These are phyloP conservation scores for Hsuehochloa calcarea DNA, from an alignment of 176 grass and related monocot species.

Conservation along the genomic window DNA sequence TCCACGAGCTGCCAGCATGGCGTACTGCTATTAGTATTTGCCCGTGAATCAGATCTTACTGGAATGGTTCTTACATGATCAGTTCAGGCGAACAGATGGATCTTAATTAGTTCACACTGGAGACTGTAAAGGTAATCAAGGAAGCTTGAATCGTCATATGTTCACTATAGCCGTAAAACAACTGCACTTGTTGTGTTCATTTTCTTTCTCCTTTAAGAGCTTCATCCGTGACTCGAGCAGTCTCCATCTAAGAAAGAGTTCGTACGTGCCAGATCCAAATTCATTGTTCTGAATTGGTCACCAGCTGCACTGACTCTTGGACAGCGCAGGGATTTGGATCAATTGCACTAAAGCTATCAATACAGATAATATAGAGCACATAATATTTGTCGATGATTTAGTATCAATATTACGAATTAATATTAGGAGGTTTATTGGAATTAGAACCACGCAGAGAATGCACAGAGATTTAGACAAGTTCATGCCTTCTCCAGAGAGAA, in stretches of 20 bases:
- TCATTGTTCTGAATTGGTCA: neutral
- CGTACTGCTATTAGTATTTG: too few species aligned
- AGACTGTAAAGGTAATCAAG: neutral
- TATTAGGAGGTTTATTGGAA: too few species aligned
- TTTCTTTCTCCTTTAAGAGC: neutral
- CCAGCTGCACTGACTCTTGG: neutral
- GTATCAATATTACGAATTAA: too few species aligned
- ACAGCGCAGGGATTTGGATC: too few species aligned
- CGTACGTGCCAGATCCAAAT: neutral
- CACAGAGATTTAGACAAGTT: too few species aligned
- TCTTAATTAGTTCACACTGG: neutral
- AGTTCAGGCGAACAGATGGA: neutral
- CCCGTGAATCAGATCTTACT: neutral
- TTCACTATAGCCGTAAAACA: neutral
- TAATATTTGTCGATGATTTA: too few species aligned
- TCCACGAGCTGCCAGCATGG: neutral
- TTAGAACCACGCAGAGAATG: too few species aligned
- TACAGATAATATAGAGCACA: too few species aligned
- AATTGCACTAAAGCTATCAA: too few species aligned
- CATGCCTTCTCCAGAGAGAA: too few species aligned
- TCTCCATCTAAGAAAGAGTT: neutral
- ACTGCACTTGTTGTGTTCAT: neutral
- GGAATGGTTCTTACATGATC: neutral
- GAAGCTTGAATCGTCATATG: neutral
- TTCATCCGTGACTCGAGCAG: neutral